These are phyloP conservation scores for Acacia crassicarpa DNA, from an alignment of 306 rosid genomes.

Conservation along the genomic window DNA sequence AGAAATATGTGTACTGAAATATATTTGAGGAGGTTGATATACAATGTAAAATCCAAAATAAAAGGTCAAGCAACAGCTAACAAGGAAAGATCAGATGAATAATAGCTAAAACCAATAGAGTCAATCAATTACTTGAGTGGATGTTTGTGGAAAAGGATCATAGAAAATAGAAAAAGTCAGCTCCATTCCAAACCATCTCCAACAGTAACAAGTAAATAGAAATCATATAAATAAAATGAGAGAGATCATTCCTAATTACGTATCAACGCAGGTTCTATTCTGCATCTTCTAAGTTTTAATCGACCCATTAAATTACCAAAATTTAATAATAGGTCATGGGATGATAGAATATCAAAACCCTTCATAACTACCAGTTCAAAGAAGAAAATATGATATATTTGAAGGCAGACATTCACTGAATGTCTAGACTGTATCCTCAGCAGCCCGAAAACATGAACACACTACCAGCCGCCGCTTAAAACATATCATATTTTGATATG, in stretches of 20 bases:
- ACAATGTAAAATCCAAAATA: not conserved
- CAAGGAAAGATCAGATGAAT: not conserved
- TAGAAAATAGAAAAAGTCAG: not conserved
- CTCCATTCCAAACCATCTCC: not conserved
- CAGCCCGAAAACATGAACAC: slow-evolving; percentile 11
- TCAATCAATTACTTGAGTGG: slow-evolving; percentile 5
- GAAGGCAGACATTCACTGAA: not conserved
- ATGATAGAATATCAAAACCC: not conserved
- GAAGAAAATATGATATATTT: not conserved
- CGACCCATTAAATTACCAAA: slow-evolving; percentile 12
- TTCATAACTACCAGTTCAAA: not conserved
- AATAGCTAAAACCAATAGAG: slow-evolving; percentile 1
- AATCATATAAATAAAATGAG: not conserved
- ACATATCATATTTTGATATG: not conserved
- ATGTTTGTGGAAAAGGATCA: not conserved
- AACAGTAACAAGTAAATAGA: not conserved
- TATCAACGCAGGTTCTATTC: not conserved
- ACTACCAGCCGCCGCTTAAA: not conserved
- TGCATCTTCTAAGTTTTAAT: not conserved
- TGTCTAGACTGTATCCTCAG: not conserved
- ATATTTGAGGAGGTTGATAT: slow-evolving; percentile 17
- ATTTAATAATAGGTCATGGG: not conserved
- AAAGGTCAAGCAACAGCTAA: slow-evolving; percentile 1
- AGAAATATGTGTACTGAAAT: slow-evolving; percentile 6
- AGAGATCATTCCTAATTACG: not conserved